phyloP scores from a whole-genome alignment of 345 rosid species.

The Litchi chinensis region DNA sequence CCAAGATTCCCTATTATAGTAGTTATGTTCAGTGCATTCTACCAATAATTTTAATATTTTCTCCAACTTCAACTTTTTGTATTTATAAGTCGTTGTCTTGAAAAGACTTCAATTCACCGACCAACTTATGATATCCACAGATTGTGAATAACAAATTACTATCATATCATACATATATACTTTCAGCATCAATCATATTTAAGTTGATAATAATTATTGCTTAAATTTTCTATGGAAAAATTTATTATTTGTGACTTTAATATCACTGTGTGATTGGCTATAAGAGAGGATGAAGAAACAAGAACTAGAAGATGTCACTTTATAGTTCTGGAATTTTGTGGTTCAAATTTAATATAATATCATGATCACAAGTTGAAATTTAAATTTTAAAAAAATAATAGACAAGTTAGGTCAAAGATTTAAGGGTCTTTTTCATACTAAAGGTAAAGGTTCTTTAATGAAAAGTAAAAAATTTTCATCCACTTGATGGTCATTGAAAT shows the following conservation, averaged over 20 bases:
- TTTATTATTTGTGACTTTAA: neutral
- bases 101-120: conserved; percentile 12
- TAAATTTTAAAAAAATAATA: neutral
- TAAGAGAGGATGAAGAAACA: neutral
- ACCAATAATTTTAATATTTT: neutral
- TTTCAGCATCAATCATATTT: conserved; percentile 2
- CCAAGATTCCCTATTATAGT: too few species aligned
- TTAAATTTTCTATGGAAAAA: neutral
- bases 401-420: neutral
- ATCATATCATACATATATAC: neutral
- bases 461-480: neutral
- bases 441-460: neutral
- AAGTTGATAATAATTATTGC: neutral
- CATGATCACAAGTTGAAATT: neutral
- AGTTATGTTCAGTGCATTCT: too few species aligned
- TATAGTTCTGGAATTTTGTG: neutral
- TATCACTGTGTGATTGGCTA: too few species aligned
- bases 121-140: conserved; percentile 12
- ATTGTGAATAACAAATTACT: neutral
- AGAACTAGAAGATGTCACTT: neutral
- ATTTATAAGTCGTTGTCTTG: neutral
- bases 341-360: neutral
- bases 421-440: neutral
- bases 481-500: neutral
- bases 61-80: neutral